phyloP scores from a whole-genome alignment of 2,329 filamentous ascomycete genomes.

The Beauveria australis region DNA sequence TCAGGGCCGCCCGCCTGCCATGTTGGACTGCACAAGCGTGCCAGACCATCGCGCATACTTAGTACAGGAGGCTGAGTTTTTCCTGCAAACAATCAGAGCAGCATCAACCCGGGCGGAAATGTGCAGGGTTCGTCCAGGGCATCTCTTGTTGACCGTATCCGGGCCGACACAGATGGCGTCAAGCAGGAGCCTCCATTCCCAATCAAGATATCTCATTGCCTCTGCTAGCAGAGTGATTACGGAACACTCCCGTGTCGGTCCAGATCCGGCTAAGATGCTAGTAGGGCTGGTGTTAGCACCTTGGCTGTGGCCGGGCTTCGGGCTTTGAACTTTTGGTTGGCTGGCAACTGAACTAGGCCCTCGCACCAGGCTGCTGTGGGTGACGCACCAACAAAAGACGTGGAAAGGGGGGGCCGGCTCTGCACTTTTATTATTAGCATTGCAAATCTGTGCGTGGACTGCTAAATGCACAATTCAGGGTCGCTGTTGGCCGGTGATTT shows the following conservation, averaged over 20 bases:
- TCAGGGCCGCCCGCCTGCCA: too few relatives aligned
- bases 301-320: not conserved
- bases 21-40: not conserved
- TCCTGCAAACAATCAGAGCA: not conserved
- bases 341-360: not conserved
- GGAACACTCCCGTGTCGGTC: not conserved
- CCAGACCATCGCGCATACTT: not conserved
- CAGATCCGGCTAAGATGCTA: not conserved
- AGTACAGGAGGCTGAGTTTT: not conserved
- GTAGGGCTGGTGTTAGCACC: not conserved
- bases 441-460: too few relatives aligned
- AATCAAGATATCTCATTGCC: not conserved
- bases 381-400: not conserved
- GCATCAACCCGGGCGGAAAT: too few relatives aligned
- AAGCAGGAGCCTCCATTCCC: not conserved
- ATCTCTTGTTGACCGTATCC: not conserved
- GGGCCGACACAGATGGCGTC: not conserved
- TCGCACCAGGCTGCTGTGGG: not conserved
- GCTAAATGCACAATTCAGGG: too few relatives aligned
- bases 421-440: too few relatives aligned
- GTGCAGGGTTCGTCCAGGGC: not conserved
- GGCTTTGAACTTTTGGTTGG: not conserved
- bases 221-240: not conserved
- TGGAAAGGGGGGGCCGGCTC: too few relatives aligned
- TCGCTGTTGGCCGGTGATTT: not conserved